Evolutionary conservation across 768 basidiomycete species (phyloP), one percentile per base, ranked within the genome.

Genomic region (Kwoniella mangroviensis): DNA sequence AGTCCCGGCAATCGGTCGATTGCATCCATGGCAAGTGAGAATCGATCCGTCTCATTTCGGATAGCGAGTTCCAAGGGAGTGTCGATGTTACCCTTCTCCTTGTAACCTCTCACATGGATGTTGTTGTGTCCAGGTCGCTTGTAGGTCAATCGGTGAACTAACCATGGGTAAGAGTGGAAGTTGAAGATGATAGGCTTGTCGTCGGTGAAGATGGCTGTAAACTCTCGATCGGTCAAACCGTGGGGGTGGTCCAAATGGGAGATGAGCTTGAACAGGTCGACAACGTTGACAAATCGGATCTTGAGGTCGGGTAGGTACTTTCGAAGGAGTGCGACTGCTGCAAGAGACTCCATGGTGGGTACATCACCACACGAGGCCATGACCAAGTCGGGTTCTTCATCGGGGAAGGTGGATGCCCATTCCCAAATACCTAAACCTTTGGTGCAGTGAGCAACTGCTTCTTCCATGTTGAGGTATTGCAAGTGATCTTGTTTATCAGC

Each of bases 401-500:
- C 92, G 4, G 88, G 87, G 68, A 90, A 90, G 26, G 88, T 87
- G 67, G 90, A 91, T 24, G 89, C 91, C 81, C 91, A 91, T 76
- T 90, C 90, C 93, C 93, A 95, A 53, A 92, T 87, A 1, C 90
- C 92, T 1, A 91, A 89, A 53, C 94, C 94, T n/a, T 92, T 91
- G 63, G 92, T 86, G 78, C 93, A 94, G 84, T 94, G 92, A 34
- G 69, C 70, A 15, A 77, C 66, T 17, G 80, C 78, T 86, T 53
- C 68, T 3, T 73, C 67, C 73, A 76, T 76, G 67, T 69, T 41
- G 40, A 81, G 71, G 73, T 73, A 81, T 61, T 67, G 71, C 4
- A 72, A 62, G 41, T 78, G 77, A 3, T 78, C 76, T 62, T 90
- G 90, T 84, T 94, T 95, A 82, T 90, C 91, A 26, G 92, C 93